phyloP scores from a whole-genome alignment of 805 yeast genomes.

The Hanseniaspora meyeri region DNA sequence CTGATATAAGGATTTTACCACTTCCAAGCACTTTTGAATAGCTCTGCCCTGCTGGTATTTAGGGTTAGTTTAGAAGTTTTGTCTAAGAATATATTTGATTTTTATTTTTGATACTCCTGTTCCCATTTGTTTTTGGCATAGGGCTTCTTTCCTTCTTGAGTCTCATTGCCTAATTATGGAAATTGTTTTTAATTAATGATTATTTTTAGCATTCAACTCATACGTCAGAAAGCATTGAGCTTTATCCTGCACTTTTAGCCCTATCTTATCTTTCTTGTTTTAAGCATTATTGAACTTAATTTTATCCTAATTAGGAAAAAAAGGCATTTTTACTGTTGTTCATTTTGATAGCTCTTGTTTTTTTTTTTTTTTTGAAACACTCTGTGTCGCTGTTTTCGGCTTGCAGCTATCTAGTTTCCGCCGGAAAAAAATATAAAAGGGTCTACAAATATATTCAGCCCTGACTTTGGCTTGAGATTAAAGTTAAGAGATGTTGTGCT shows the following conservation, averaged over 20 bases:
- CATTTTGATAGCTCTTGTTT: not conserved
- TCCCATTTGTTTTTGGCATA: not conserved
- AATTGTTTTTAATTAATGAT: not conserved
- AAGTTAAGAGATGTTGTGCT: no score
- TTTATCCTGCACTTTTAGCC: no score
- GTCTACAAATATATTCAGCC: no score
- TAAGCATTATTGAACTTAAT: not conserved
- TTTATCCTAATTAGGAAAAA: constrained; percentile 7
- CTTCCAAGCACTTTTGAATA: no score
- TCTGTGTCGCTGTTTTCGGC: not conserved
- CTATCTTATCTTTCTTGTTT: not conserved
- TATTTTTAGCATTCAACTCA: not conserved
- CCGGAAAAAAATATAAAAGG: no score
- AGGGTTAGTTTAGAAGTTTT: no score
- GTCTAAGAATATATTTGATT: not conserved
- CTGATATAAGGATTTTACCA: no score
- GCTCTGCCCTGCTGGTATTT: no score
- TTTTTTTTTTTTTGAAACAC: not conserved
- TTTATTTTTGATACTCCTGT: not conserved
- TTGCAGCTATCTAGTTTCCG: no score
- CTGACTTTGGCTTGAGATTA: no score
- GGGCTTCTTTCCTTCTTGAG: no score
- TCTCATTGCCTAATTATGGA: not conserved
- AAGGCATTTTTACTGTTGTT: not conserved
- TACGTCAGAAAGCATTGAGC: not conserved